Evolutionary conservation across 129 eudicot genomes (phyloP).

Genomic region (Flaveria linearis): DNA sequence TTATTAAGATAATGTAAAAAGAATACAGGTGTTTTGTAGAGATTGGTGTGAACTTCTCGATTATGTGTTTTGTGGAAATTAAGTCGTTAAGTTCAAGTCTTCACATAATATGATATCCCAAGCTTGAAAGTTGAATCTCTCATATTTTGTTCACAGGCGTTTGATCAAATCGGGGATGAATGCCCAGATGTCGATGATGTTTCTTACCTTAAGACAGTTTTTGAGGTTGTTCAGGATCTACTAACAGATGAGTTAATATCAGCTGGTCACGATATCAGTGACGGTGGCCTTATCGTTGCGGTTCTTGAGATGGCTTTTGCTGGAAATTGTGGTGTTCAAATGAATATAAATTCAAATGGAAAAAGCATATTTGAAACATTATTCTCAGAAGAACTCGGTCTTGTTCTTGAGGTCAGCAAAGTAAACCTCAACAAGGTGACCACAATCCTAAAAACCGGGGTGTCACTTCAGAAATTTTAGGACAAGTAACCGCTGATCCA

Average conservation of each 20-base stretch:
- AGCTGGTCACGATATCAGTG: conserved; percentile 94
- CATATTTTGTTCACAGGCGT: conserved; percentile 44
- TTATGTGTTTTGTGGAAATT: too few relatives aligned
- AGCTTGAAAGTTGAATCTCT: background rate
- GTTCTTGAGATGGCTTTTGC: conserved; percentile 96
- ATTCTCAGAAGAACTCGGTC: conserved; percentile 91
- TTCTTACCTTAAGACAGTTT: conserved; percentile 66
- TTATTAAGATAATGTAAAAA: background rate
- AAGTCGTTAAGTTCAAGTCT: background rate
- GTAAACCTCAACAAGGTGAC: conserved; percentile 46
- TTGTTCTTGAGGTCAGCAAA: conserved; percentile 69
- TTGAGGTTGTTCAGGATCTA: conserved; percentile 77
- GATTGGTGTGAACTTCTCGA: background rate
- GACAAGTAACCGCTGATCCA: conserved; percentile 54
- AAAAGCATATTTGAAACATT: conserved; percentile 54
- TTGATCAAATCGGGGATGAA: conserved; percentile 88
- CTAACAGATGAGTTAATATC: conserved; percentile 64
- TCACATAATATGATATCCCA: background rate
- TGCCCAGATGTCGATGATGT: conserved; percentile 89
- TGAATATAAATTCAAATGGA: conserved; percentile 53
- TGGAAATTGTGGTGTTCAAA: conserved; percentile 71
- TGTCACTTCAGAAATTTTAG: conserved; percentile 58
- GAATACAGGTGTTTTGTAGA: background rate
- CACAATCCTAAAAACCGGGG: conserved; percentile 45
- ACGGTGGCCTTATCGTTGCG: conserved; percentile 73